These are phyloP conservation scores for Heracleum sosnowskyi DNA, from an alignment of 129 eudicot species.

Conservation along the genomic window DNA sequence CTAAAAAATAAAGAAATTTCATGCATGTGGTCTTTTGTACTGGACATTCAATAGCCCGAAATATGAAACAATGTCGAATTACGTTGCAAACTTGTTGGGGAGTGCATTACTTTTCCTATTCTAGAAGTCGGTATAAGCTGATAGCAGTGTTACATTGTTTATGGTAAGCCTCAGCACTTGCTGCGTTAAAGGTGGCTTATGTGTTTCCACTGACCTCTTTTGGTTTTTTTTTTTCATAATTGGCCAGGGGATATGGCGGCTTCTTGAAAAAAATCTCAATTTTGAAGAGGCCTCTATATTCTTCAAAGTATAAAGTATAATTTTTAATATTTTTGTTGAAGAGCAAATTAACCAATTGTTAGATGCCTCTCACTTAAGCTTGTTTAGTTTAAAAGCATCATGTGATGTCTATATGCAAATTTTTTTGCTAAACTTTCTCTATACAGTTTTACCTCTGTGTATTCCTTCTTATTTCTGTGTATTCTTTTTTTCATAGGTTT, in stretches of 20 bases:
- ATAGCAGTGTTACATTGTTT: background rate
- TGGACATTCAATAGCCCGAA: background rate
- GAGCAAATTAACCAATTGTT: background rate
- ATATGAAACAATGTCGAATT: background rate
- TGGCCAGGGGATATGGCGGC: background rate
- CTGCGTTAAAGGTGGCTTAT: background rate
- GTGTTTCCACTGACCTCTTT: background rate
- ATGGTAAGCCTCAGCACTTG: background rate
- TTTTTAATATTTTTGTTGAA: background rate
- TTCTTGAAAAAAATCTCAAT: background rate
- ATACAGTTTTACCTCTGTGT: background rate
- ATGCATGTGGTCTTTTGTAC: background rate
- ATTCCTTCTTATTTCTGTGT: background rate
- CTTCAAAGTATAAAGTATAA: background rate
- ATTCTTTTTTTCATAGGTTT: conserved; percentile 35
- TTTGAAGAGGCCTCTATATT: background rate
- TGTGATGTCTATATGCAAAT: background rate
- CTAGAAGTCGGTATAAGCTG: background rate
- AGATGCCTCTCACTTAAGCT: background rate
- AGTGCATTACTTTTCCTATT: background rate
- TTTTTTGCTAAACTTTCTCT: background rate
- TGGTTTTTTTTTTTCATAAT: background rate
- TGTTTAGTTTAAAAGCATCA: background rate
- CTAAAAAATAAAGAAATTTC: background rate
- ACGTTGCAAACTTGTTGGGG: background rate